A percentile compares a stretch with the other conserved stretches of the same genome.
These are phyloP conservation scores for Gossypium ekmanianum DNA, from an alignment of 345 rosid genomes.

Conservation along the genomic window DNA sequence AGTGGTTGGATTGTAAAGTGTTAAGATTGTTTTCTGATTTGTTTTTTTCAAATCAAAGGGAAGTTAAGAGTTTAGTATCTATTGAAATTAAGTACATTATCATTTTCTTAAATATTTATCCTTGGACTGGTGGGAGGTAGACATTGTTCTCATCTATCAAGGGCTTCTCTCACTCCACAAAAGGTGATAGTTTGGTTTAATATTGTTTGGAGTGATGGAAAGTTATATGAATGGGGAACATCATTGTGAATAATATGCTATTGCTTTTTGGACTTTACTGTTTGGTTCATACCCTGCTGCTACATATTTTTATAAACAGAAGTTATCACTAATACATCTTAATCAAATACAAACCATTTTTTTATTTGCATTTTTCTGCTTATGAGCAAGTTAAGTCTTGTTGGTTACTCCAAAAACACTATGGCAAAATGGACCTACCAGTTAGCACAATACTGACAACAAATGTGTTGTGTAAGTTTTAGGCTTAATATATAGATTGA, in stretches of 20 bases:
- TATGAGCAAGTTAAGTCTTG: not conserved
- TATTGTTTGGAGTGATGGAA: not conserved
- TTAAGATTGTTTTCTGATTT: not conserved
- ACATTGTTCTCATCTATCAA: not conserved
- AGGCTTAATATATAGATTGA: not conserved
- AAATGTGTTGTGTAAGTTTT: not conserved
- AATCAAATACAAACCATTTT: not conserved
- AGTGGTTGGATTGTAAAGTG: not conserved
- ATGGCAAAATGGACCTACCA: not conserved
- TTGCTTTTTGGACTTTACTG: not conserved
- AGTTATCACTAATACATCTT: not conserved
- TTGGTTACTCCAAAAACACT: not conserved
- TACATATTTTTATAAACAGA: not conserved
- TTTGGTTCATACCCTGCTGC: not conserved
- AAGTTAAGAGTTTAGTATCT: not conserved
- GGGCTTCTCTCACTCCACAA: not conserved
- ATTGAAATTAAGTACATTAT: not conserved
- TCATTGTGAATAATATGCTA: not conserved
- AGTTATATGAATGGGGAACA: not conserved
- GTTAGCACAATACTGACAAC: not conserved
- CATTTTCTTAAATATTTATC: not conserved
- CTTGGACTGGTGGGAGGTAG: not conserved
- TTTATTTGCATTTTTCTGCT: not conserved
- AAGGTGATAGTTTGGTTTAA: conserved; percentile 10
- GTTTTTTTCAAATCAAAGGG: not conserved